Conservation (phyloP, 2,329 filamentous ascomycete species). For the Stagonosporopsis chrysanthemi region DNA sequence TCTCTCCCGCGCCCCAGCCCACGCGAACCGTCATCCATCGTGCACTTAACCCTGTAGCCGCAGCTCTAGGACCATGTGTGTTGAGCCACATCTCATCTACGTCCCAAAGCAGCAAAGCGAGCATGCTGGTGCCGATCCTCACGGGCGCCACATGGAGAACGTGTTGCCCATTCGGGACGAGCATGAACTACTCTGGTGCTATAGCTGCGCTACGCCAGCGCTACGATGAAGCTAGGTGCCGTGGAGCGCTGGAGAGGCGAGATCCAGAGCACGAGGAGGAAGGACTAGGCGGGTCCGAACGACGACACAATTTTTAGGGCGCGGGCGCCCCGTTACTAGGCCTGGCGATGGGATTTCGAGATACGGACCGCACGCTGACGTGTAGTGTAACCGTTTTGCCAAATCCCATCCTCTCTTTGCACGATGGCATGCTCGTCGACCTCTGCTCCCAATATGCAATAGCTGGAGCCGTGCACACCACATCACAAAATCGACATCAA, state of each 20-base stretch:
- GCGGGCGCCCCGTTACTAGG: neutral
- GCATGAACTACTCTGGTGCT: neutral
- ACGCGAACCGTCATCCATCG: constrained; percentile 3
- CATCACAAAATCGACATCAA: no score
- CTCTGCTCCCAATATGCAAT: no score
- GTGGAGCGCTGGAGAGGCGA: neutral
- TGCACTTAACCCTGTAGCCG: neutral
- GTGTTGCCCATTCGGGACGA: neutral
- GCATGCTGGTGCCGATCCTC: constrained; percentile 9
- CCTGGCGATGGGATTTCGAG: neutral
- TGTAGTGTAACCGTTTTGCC: neutral
- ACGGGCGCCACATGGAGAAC: constrained; percentile 6
- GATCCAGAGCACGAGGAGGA: neutral
- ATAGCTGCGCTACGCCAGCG: neutral
- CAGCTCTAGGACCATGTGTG: constrained; percentile 5
- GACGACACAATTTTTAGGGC: neutral
- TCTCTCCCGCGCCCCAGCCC: neutral
- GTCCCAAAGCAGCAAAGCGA: constrained; percentile 2
- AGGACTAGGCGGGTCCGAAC: neutral
- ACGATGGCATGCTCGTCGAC: no score
- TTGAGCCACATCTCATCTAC: constrained; percentile 5
- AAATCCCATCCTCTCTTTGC: no score
- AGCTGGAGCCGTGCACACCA: no score
- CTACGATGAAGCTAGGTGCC: neutral
- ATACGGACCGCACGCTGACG: neutral